A percentile compares a stretch with the other conserved stretches of the same genome.
Conservation (phyloP, 768 basidiomycete genomes). For the Psilocybe cubensis region DNA sequence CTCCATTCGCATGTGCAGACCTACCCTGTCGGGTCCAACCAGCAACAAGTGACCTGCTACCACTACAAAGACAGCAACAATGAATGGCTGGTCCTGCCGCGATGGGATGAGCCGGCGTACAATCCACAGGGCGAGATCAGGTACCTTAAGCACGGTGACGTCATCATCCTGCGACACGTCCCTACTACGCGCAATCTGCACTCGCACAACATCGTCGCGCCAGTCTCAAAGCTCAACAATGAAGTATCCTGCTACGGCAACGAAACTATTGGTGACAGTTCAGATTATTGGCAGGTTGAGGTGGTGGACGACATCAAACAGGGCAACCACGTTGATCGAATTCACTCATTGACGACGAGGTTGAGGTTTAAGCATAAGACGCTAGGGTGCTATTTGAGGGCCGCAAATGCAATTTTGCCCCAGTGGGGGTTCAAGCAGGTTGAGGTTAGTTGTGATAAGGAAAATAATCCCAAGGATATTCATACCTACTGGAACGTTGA, state of each 20-base stretch:
- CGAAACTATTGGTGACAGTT: conserved; percentile 79
- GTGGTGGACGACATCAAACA: conserved; percentile 86
- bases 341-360: conserved; percentile 91
- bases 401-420: conserved; percentile 86
- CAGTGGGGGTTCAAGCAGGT: conserved; percentile 99
- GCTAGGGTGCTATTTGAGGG: conserved; percentile 87
- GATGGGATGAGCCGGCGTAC: conserved; percentile 75
- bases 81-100: conserved; percentile 80
- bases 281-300: conserved; percentile 93
- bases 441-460: conserved; percentile 92
- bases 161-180: conserved; percentile 79
- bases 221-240: conserved; percentile 84
- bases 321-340: conserved; percentile 60
- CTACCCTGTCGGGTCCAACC: conserved; percentile 87
- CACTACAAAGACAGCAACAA: conserved; percentile 99
- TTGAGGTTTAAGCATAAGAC: conserved; percentile 79
- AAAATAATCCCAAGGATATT: conserved; percentile 76
- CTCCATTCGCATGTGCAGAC: conserved; percentile 97
- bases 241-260: conserved; percentile 98
- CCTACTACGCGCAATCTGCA: conserved; percentile 92
- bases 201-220: conserved; percentile 87
- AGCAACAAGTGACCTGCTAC: conserved; percentile 98
- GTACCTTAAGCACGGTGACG: conserved; percentile 77
- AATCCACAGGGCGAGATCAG: conserved; percentile 69
- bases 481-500: conserved; percentile 99